A percentile compares a stretch with the other conserved stretches of the same genome.
Conservation (phyloP, 345 rosid genomes). For the Lepidium didymum region DNA sequence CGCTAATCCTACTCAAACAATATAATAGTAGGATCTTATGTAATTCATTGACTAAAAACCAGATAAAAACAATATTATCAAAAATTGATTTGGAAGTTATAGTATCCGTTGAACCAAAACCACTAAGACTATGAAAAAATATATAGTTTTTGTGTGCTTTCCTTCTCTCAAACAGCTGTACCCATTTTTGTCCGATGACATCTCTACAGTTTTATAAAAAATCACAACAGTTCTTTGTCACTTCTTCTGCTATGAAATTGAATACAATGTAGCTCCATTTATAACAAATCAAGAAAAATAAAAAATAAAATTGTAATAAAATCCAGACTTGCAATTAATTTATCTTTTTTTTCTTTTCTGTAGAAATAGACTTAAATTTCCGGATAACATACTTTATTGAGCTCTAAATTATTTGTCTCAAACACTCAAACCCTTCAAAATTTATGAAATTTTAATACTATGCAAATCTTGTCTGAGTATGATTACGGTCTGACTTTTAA, state of each 20-base stretch:
- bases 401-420: neutral
- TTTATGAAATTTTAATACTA: constrained; percentile 13
- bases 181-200: constrained; percentile 20
- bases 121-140: no score
- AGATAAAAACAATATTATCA: no score
- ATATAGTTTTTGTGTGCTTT: no score
- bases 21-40: no score
- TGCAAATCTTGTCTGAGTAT: constrained; percentile 10
- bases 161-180: constrained; percentile 21
- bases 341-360: neutral
- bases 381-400: constrained; percentile 14
- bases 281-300: neutral
- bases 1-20: no score
- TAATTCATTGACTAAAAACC: no score
- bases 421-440: constrained; percentile 9
- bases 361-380: neutral
- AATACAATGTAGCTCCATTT: neutral
- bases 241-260: constrained; percentile 14
- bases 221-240: constrained; percentile 14
- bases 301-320: neutral
- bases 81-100: no score
- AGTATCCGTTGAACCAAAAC: no score
- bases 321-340: neutral
- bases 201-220: constrained; percentile 16
- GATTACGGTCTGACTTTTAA: constrained; percentile 2